phyloP scores from a whole-genome alignment of 2,329 filamentous ascomycete genomes.

The Cordyceps javanica region DNA sequence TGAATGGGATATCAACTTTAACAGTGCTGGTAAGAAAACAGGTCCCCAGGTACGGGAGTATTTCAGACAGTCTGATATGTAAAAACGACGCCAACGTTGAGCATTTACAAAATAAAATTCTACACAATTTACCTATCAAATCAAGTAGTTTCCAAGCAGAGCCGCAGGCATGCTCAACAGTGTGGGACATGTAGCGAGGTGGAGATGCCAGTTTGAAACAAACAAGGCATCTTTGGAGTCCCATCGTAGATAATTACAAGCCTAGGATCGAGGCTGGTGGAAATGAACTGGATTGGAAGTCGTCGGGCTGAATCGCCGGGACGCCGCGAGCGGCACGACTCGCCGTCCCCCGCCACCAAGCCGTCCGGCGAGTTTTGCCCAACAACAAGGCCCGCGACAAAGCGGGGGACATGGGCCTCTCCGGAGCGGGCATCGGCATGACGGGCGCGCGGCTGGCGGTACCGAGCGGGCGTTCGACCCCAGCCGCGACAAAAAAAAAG shows the following conservation, averaged over 20 bases:
- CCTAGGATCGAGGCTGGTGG: background rate
- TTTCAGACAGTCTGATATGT: background rate
- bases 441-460: background rate
- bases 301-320: background rate
- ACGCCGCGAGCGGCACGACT: background rate
- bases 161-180: background rate
- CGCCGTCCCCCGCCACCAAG: too few species aligned
- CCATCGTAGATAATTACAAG: background rate
- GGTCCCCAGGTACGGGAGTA: conserved; percentile 4
- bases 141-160: background rate
- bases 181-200: background rate
- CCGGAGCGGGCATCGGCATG: background rate
- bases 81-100: background rate
- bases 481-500: conserved; percentile 12
- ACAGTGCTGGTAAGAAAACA: background rate
- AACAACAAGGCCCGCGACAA: conserved; percentile 2
- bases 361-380: too few species aligned
- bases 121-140: background rate
- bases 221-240: background rate
- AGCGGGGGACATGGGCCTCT: background rate
- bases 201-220: background rate
- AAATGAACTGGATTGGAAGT: background rate
- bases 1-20: conserved; percentile 10
- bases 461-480: conserved; percentile 5
- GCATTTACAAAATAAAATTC: background rate